Base-by-base conservation (phyloP, 2,329 filamentous ascomycete genomes). In the Cladosporium sphaerospermum region DNA sequence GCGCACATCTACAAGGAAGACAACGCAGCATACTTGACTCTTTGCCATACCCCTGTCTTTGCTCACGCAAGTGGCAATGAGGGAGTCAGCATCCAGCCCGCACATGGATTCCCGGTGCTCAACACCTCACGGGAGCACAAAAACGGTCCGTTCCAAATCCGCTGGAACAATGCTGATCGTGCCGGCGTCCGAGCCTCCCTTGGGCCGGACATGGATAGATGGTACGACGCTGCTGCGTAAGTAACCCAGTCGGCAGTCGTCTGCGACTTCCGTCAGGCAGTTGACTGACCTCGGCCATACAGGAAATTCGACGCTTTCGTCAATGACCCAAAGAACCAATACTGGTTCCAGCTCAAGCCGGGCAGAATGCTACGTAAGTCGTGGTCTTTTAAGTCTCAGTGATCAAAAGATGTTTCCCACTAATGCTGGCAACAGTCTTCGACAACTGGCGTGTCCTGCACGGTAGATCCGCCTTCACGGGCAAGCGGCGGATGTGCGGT, bases 391-490 rank as follows among this genome's bases (percentile, higher is more conserved):
- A 28, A 28, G 23, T 28, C 23, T 28, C 23, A 28, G 23, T 28
- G 23, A 28, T 28, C 5, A 28, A 28, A 7, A 28, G 23, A 28
- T 28, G 23, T 28, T 28, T 28, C 4, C 23, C 23, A 28, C 23
- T 28, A 28, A 28, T 28, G 23, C 4, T 7, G 5, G 4, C 7
- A 28, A 28, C 7, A 88, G 87, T 97, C 44, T 96, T 99, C 69
- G 89, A 99, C 67, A 97, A 99, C 65, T 96, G 92, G 90, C 81
- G 93, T 55, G 86, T 96, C 33, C 73, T 97, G 61, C 93, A 99
- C 69, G 93, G 92, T 1, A 78, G 93, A 61, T 84, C 84, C 48
- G 81, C 81, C 0, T 99, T 97, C 64, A 86, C 84, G 5, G 93
- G 93, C 1, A 83, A 86, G 65, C 78, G 93, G 60, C 83, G 91